A percentile compares a stretch with the other conserved stretches of the same genome.
These are phyloP conservation scores for Lithospermum erythrorhizon DNA, from an alignment of 257 asterid genomes.

Conservation along the genomic window DNA sequence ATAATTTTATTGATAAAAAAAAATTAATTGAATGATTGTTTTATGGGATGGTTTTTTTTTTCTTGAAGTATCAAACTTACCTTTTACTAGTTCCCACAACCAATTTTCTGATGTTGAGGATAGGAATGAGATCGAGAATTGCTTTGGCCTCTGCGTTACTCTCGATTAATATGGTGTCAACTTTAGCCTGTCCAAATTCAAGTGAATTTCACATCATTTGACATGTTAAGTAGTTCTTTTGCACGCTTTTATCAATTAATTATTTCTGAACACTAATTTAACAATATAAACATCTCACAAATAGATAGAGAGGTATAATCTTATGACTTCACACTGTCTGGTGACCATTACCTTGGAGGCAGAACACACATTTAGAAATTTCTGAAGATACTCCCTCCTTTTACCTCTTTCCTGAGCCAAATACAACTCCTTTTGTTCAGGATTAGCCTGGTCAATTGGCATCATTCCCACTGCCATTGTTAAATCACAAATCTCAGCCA, in stretches of 20 bases:
- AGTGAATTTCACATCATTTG: background rate
- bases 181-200: constrained; percentile 32
- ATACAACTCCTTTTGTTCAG: constrained; percentile 42
- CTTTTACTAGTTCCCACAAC: constrained; percentile 57
- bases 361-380: constrained; percentile 38
- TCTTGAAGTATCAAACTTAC: constrained; percentile 15
- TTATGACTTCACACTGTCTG: no score
- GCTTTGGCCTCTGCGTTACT: constrained; percentile 72
- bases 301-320: no score
- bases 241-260: no score
- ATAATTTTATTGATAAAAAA: no score
- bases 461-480: constrained; percentile 55
- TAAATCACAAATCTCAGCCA: background rate
- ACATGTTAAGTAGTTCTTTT: no score
- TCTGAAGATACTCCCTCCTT: constrained; percentile 44
- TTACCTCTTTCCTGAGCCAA: constrained; percentile 40
- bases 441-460: constrained; percentile 49
- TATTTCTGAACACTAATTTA: no score
- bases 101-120: constrained; percentile 57
- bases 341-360: constrained; percentile 33
- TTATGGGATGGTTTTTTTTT: no score
- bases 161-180: constrained; percentile 66
- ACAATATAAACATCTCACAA: no score
- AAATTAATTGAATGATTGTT: no score
- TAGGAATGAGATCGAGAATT: constrained; percentile 65